Evolutionary conservation across 306 rosid genomes (phyloP).

Genomic region (Prunus kanzakura): DNA sequence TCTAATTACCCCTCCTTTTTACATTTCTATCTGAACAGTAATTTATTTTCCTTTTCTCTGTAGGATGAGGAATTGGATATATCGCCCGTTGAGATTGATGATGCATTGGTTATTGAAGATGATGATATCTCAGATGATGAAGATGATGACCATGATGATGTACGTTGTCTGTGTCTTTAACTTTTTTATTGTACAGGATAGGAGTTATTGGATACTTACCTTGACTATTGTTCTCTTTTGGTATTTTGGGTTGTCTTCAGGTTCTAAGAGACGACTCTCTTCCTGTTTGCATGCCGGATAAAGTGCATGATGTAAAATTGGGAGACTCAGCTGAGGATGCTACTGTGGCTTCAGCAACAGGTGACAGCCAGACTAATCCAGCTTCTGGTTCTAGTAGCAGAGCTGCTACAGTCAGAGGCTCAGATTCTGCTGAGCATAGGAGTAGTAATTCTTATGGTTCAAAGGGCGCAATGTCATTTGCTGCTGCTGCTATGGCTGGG

Average conservation of each 20-base stretch:
- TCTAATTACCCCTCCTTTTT: background rate
- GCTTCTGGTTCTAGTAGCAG: slow-evolving; percentile 93
- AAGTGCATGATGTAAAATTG: slow-evolving; percentile 95
- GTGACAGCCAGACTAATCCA: slow-evolving; percentile 68
- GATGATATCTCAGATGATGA: slow-evolving; percentile 97
- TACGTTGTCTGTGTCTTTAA: slow-evolving; percentile 33
- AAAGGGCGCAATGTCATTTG: slow-evolving; percentile 95
- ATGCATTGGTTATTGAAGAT: slow-evolving; percentile 91
- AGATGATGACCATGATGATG: slow-evolving; percentile 96
- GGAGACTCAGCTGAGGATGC: slow-evolving; percentile 80
- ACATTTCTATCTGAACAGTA: too few species aligned
- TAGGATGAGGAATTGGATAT: slow-evolving; percentile 92
- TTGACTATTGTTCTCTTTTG: background rate
- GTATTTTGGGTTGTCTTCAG: slow-evolving; percentile 36
- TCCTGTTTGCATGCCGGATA: slow-evolving; percentile 89
- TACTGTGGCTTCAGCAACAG: slow-evolving; percentile 54
- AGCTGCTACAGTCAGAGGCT: slow-evolving; percentile 64
- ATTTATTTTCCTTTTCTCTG: slow-evolving; percentile 6
- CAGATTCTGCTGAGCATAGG: slow-evolving; percentile 72
- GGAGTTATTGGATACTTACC: background rate
- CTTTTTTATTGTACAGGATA: background rate
- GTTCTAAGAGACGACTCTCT: slow-evolving; percentile 89
- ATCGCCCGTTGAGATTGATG: slow-evolving; percentile 90
- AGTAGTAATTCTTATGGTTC: slow-evolving; percentile 69
- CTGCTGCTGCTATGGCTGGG: slow-evolving; percentile 99